Conservation (phyloP, 148 eudicot genomes). For the Chenopodium suecicum region DNA sequence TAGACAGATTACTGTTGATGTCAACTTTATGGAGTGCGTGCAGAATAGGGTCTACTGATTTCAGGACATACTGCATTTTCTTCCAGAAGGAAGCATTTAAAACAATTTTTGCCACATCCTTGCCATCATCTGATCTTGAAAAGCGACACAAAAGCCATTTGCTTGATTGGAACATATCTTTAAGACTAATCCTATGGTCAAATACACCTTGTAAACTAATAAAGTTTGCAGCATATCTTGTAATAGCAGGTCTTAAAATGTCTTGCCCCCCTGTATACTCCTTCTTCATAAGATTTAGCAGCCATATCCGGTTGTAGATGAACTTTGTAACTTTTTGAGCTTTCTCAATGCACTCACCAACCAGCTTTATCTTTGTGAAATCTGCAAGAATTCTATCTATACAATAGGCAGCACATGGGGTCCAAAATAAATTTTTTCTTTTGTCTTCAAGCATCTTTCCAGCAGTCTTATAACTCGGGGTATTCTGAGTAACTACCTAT, state of each 20-base stretch:
- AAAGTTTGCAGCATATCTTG: slow-evolving; percentile 66
- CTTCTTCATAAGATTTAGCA: slow-evolving; percentile 73
- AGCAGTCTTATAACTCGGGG: slow-evolving; percentile 75
- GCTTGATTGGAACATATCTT: slow-evolving; percentile 75
- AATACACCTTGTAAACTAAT: slow-evolving; percentile 59
- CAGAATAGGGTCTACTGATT: slow-evolving; percentile 74
- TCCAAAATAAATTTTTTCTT: slow-evolving; percentile 77
- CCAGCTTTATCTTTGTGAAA: slow-evolving; percentile 64
- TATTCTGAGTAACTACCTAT: slow-evolving; percentile 82
- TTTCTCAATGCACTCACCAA: slow-evolving; percentile 75
- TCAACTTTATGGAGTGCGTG: slow-evolving; percentile 64
- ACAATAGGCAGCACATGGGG: slow-evolving; percentile 82
- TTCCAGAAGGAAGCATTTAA: slow-evolving; percentile 80
- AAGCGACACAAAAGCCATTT: slow-evolving; percentile 70
- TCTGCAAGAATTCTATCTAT: slow-evolving; percentile 82
- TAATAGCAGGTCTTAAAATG: slow-evolving; percentile 67
- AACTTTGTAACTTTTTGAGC: slow-evolving; percentile 76
- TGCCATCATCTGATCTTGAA: slow-evolving; percentile 81
- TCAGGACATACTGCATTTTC: slow-evolving; percentile 65
- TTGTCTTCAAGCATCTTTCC: slow-evolving; percentile 97
- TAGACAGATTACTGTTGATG: slow-evolving; percentile 54
- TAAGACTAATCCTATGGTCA: slow-evolving; percentile 66
- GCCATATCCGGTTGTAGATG: slow-evolving; percentile 73
- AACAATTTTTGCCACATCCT: slow-evolving; percentile 74
- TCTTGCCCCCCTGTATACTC: slow-evolving; percentile 84